Base-by-base conservation (phyloP, 192 early-diverging fungal genomes). In the Lunasporangiospora selenospora region DNA sequence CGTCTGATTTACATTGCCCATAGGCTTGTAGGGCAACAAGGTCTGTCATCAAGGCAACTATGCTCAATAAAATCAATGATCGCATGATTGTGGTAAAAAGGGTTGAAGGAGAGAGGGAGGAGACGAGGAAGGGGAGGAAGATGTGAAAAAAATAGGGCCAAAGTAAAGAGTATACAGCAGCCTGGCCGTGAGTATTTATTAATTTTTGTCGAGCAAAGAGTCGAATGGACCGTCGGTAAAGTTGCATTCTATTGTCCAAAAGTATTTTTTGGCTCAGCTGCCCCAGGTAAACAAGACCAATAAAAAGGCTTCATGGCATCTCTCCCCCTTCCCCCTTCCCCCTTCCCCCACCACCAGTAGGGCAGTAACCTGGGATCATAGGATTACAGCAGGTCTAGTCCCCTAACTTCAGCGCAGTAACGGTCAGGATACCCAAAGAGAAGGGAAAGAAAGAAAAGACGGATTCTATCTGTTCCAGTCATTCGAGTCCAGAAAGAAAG, bases 1-100 rank as follows among this genome's bases (percentile, higher is more conserved):
- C 58, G 1, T 59, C 26, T 3, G 34, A 33, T 26, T 7, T 30
- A n/a, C 58, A 59, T 12, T n/a, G n/a, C n/a, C n/a, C n/a, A n/a
- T n/a, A n/a, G n/a, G 18, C 30, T 51, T 26, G 30, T 23, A 41
- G 0, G 47, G 11, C 5, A 49, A 4, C 10, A 13, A 1, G 45
- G 45, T 26, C 26, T 47, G 52, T 31, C 31, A 2, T 31, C 10
- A 45, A 45, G 16, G n/a, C 16, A 6, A 18, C 11, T 16, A 51
- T 13, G 29, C 16, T 18, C 48, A 52, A 29, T 0, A 5, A 5
- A 7, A 32, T n/a, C n/a, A n/a, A n/a, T n/a, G n/a, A n/a, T n/a
- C n/a, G n/a, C n/a, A n/a, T n/a, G n/a, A n/a, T n/a, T n/a, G n/a
- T n/a, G n/a, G n/a, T n/a, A n/a, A n/a, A n/a, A n/a, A n/a, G n/a